These are phyloP conservation scores for Blastobotrys serpentis DNA, from an alignment of 1,139 yeast species.

Conservation along the genomic window DNA sequence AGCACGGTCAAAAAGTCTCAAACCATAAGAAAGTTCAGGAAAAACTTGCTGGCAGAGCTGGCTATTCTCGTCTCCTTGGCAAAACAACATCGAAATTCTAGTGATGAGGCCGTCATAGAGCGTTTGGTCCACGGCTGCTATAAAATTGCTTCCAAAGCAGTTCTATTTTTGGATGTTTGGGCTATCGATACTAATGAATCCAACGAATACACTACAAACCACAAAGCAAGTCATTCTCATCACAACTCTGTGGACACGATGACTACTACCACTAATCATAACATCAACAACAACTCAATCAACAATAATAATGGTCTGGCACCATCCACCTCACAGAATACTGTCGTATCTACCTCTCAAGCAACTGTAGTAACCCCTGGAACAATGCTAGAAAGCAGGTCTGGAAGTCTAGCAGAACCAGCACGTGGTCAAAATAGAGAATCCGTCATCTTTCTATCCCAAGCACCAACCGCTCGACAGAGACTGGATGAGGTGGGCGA, in stretches of 20 bases:
- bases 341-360: slow-evolving; percentile 2
- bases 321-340: slow-evolving; percentile 5
- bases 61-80: slow-evolving; percentile 85
- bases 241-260: slow-evolving; percentile 7
- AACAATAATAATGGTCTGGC: slow-evolving; percentile 1
- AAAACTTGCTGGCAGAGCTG: slow-evolving; percentile 84
- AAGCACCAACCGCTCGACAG: slow-evolving; percentile 67
- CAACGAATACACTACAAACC: slow-evolving; percentile 13
- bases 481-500: slow-evolving; percentile 75
- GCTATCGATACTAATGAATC: slow-evolving; percentile 33
- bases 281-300: no score
- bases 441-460: slow-evolving; percentile 34
- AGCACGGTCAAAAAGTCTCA: slow-evolving; percentile 72
- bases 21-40: slow-evolving; percentile 68
- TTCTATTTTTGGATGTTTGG: slow-evolving; percentile 74
- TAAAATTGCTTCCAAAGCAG: slow-evolving; percentile 72
- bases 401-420: background rate
- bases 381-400: background rate
- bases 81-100: slow-evolving; percentile 73
- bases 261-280: background rate
- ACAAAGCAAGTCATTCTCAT: background rate
- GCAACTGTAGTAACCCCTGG: slow-evolving; percentile 3
- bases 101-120: slow-evolving; percentile 63
- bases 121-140: slow-evolving; percentile 69
- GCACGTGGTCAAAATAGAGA: slow-evolving; percentile 30